Evolutionary conservation across 2,329 filamentous ascomycete genomes (phyloP).

Genomic region (Xylaria sp.): DNA sequence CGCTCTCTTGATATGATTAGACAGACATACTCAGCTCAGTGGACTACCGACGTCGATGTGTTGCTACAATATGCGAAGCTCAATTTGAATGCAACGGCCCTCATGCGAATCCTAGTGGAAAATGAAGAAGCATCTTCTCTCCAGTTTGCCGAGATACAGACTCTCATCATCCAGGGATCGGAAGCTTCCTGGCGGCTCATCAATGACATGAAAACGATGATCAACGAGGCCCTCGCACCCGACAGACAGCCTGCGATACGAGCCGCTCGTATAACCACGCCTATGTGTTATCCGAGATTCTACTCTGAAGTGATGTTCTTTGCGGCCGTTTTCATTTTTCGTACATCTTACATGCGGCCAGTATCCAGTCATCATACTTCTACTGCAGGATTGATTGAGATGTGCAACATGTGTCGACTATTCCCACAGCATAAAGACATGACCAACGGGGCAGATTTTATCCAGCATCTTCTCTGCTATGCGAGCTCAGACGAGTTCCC

Average conservation of each 20-base stretch:
- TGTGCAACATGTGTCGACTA: conserved; percentile 20
- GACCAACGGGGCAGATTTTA: background rate
- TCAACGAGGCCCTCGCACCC: background rate
- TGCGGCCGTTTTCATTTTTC: conserved; percentile 32
- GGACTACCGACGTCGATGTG: conserved; percentile 29
- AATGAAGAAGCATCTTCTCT: background rate
- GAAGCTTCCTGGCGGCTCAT: conserved; percentile 28
- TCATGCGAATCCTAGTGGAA: conserved; percentile 18
- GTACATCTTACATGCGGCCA: conserved; percentile 20
- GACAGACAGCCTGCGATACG: background rate
- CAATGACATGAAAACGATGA: conserved; percentile 18
- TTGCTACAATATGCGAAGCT: conserved; percentile 33
- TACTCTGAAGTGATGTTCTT: conserved; percentile 31
- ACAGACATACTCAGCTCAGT: conserved; percentile 25
- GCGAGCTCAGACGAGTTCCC: conserved; percentile 5
- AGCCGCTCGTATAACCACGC: background rate
- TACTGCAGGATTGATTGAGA: conserved; percentile 15
- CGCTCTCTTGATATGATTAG: conserved; percentile 25
- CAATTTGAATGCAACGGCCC: conserved; percentile 24
- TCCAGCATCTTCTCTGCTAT: conserved; percentile 26
- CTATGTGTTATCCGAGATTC: conserved; percentile 21
- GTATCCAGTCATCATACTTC: conserved; percentile 10
- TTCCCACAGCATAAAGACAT: conserved; percentile 25
- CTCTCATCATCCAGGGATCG: conserved; percentile 26
- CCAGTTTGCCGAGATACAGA: conserved; percentile 19